Percentiles rank a stretch among this genome's conserved stretches.
Conservation (phyloP, 2,329 filamentous ascomycete genomes). For the Pseudogymnoascus sp. region DNA sequence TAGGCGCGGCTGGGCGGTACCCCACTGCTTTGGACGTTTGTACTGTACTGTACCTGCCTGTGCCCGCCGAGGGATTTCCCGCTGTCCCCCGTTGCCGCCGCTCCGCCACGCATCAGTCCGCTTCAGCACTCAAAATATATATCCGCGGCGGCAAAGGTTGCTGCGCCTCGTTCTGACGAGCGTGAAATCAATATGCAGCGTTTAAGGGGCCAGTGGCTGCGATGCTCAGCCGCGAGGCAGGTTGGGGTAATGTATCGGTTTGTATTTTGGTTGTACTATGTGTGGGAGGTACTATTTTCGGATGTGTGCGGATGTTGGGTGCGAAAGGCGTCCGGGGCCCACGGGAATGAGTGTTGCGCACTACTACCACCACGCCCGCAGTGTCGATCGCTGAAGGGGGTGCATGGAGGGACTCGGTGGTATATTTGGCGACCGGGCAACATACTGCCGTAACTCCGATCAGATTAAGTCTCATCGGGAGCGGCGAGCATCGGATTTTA, state of each 20-base stretch:
- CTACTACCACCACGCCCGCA: background rate
- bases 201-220: background rate
- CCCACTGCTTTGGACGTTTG: background rate
- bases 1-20: background rate
- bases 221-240: background rate
- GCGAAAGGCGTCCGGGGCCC: background rate
- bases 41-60: slow-evolving; percentile 4
- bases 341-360: background rate
- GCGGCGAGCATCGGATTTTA: background rate
- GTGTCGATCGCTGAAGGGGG: background rate
- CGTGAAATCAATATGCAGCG: background rate
- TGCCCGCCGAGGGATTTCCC: background rate
- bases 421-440: background rate
- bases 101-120: background rate
- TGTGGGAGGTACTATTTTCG: background rate
- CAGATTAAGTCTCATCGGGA: background rate
- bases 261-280: background rate
- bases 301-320: background rate
- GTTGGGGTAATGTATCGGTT: background rate
- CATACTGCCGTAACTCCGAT: background rate
- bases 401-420: background rate
- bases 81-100: background rate
- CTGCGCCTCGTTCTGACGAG: background rate
- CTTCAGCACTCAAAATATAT: slow-evolving; percentile 2
- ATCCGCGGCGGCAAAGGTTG: background rate